Base-by-base conservation (phyloP, 1,284 basidiomycete species). In the Melampsora larici-populina region DNA sequence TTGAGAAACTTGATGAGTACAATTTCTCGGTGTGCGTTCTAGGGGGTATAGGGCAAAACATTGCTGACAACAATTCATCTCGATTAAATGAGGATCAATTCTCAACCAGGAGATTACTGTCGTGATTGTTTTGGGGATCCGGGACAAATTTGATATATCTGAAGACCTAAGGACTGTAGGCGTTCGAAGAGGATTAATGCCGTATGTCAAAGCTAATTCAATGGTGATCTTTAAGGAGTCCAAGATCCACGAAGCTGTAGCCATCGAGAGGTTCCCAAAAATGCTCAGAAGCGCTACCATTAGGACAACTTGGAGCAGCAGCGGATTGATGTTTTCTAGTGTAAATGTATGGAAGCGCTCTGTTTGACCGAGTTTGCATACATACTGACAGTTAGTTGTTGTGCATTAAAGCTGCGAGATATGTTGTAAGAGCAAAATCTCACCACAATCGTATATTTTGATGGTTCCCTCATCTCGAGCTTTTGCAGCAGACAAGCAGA, bases 31-130 rank as follows among this genome's bases (percentile, higher is more conserved):
- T n/a, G n/a, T n/a, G n/a, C n/a, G 36, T 36, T 36, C 36, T 36
- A 36, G 36, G 65, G 73, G 65, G 36, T 75, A 75, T 65, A 75
- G 66, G 2, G 65, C 73, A 46, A 75, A 75, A 43, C 64, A 75
- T 4, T 15, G n/a, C 60, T 6, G 73, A 62, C 73, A 75, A 51
- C 73, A 75, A 8, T 60, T 31, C 17, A 75, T 55, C 5, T 24
- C 24, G 29, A 67, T 49, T 31, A 75, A 29, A 2, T 31, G 24
- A 8, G 73, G 73, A 75, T 75, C 73, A 29, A 75, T 68, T 8
- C 29, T n/a, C 33, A 75, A 36, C 73, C 73, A 60, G 1, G 58
- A 18, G n/a, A 75, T 60, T 36, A n/a, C n/a, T n/a, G n/a, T n/a
- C n/a, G n/a, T n/a, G n/a, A n/a, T n/a, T n/a, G n/a, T n/a, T n/a